These are phyloP conservation scores for Solanum chaucha DNA, from an alignment of 257 asterid genomes.

Conservation along the genomic window DNA sequence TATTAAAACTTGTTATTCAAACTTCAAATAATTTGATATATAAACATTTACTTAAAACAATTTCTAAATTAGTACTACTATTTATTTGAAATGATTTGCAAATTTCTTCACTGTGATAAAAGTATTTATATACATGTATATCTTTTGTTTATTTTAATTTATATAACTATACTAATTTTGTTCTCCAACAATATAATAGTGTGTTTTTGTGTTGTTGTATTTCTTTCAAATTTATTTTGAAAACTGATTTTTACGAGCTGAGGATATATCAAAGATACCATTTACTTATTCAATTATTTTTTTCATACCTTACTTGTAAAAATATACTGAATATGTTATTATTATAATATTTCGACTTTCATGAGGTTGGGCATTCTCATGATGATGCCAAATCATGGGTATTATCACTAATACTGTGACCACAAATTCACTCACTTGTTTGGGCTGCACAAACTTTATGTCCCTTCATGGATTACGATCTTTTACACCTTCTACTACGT, in stretches of 20 bases:
- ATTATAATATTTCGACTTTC: background rate
- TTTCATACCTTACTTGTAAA: rapidly evolving
- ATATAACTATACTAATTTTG: background rate
- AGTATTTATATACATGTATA: background rate
- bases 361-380: background rate
- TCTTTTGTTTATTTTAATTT: background rate
- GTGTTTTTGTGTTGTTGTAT: no score
- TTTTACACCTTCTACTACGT: background rate
- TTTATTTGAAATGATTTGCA: background rate
- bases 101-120: background rate
- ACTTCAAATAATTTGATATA: background rate
- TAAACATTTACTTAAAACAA: background rate
- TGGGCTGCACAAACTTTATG: background rate
- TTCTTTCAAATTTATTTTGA: background rate
- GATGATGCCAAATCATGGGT: background rate
- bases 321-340: background rate
- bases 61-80: background rate
- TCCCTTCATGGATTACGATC: background rate
- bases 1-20: background rate
- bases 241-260: background rate
- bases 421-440: background rate
- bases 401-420: background rate
- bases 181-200: background rate
- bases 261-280: background rate
- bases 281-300: background rate